phyloP scores from a whole-genome alignment of 192 early-diverging fungal genomes.

The Haplosporangium gracile region DNA sequence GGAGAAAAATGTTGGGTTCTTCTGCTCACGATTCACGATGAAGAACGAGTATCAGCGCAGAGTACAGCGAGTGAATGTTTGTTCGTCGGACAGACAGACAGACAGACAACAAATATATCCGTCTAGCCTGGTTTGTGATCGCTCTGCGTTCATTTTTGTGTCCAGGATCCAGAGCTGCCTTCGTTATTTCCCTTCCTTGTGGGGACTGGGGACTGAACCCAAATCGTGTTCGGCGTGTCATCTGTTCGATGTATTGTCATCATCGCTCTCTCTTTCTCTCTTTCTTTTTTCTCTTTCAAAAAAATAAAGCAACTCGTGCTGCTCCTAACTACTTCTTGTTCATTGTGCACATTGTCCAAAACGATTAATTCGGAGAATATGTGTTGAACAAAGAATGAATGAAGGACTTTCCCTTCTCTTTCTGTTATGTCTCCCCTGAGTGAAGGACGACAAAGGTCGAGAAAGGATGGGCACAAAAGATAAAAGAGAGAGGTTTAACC shows the following conservation, averaged over 20 bases:
- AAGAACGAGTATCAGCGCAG: not conserved
- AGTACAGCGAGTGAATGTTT: not conserved
- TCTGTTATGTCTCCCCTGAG: too few relatives aligned
- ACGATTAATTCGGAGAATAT: not conserved
- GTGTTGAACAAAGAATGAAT: not conserved
- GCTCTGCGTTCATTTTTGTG: not conserved
- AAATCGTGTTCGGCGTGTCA: not conserved
- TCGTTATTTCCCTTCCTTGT: not conserved
- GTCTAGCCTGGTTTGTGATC: constrained; percentile 1
- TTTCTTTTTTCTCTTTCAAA: not conserved
- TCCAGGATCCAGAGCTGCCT: not conserved
- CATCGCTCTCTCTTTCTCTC: not conserved
- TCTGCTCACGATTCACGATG: not conserved
- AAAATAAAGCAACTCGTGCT: not conserved
- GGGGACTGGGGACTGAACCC: constrained; percentile 5
- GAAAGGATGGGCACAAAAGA: not conserved
- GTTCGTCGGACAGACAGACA: too few relatives aligned
- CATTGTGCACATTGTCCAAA: not conserved
- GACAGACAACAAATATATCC: not conserved
- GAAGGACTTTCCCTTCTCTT: not conserved
- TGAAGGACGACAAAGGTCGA: too few relatives aligned
- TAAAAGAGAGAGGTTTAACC: not conserved
- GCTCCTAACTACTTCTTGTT: not conserved
- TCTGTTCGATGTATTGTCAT: not conserved
- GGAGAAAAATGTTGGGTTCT: not conserved